phyloP scores from a whole-genome alignment of 768 basidiomycete genomes.

The Boletus fagicola region DNA sequence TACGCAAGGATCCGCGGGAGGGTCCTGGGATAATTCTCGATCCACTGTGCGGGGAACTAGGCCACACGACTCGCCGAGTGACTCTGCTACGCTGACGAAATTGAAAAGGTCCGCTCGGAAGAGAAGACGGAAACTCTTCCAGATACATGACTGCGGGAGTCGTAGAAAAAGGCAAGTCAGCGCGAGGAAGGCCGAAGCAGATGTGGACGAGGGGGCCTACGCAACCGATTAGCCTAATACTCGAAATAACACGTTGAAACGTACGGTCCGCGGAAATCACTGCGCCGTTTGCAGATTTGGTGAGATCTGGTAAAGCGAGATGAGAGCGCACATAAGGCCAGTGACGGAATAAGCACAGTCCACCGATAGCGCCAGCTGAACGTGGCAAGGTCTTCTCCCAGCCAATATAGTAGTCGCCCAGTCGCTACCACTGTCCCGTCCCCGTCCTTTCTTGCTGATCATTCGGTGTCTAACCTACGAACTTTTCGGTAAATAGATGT shows the following conservation, averaged over 20 bases:
- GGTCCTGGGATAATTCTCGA: slow-evolving; percentile 29
- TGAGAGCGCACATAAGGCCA: slow-evolving; percentile 5
- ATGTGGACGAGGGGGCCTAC: slow-evolving; percentile 13
- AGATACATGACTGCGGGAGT: slow-evolving; percentile 13
- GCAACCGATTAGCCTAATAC: slow-evolving; percentile 24
- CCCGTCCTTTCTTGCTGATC: slow-evolving; percentile 6
- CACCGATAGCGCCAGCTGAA: not conserved
- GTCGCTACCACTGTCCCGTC: not conserved
- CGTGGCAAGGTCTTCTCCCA: not conserved
- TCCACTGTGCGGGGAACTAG: slow-evolving; percentile 30
- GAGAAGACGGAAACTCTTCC: slow-evolving; percentile 9
- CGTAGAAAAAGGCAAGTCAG: slow-evolving; percentile 16
- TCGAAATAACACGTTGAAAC: slow-evolving; percentile 25
- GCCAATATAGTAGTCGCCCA: not conserved
- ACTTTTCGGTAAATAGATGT: slow-evolving; percentile 1
- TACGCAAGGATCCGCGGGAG: slow-evolving; percentile 32
- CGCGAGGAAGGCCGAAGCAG: slow-evolving; percentile 12
- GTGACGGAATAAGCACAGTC: not conserved
- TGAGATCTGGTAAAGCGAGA: slow-evolving; percentile 25
- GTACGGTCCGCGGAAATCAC: slow-evolving; percentile 35
- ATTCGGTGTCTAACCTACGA: not conserved
- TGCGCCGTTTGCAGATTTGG: slow-evolving; percentile 22
- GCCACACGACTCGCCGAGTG: slow-evolving; percentile 15
- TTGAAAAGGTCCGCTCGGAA: slow-evolving; percentile 10
- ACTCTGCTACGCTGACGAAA: slow-evolving; percentile 1